These are phyloP conservation scores for Trichosporon sp. DNA, from an alignment of 1,284 basidiomycete genomes.

Conservation along the genomic window DNA sequence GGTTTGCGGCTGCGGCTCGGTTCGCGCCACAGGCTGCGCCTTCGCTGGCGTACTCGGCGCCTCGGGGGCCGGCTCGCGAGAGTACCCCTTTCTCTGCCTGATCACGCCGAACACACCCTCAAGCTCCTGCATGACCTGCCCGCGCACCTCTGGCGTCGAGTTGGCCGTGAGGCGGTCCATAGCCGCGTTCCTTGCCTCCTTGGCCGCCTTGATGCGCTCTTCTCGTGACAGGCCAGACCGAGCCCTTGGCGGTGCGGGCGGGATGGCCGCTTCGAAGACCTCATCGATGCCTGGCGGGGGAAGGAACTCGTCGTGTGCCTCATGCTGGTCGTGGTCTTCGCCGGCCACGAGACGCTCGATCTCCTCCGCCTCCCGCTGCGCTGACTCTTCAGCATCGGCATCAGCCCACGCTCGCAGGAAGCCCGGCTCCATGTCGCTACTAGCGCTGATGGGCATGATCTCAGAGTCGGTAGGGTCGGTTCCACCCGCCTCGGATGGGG, in stretches of 20 bases:
- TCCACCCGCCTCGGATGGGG: neutral
- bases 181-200: conserved; percentile 31
- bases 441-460: neutral
- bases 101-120: conserved; percentile 39
- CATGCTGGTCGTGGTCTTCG: neutral
- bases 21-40: no score
- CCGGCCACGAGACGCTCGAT: conserved; percentile 11
- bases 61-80: neutral
- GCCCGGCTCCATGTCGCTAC: conserved; percentile 15
- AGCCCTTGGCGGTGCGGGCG: neutral
- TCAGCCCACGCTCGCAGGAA: conserved; percentile 29
- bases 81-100: conserved; percentile 25
- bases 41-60: neutral
- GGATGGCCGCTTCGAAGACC: conserved; percentile 27
- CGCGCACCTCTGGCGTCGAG: conserved; percentile 13
- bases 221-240: conserved; percentile 25
- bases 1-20: neutral
- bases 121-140: conserved; percentile 37
- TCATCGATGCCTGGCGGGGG: conserved; percentile 33
- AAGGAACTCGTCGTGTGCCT: conserved; percentile 10
- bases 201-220: conserved; percentile 31
- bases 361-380: conserved; percentile 10
- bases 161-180: conserved; percentile 20
- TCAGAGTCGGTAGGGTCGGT: conserved; percentile 3
- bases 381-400: neutral